Percentiles rank a stretch among this genome's conserved stretches.
Evolutionary conservation across 129 eudicot species (phyloP).

Genomic region (Artemisia tridentata): DNA sequence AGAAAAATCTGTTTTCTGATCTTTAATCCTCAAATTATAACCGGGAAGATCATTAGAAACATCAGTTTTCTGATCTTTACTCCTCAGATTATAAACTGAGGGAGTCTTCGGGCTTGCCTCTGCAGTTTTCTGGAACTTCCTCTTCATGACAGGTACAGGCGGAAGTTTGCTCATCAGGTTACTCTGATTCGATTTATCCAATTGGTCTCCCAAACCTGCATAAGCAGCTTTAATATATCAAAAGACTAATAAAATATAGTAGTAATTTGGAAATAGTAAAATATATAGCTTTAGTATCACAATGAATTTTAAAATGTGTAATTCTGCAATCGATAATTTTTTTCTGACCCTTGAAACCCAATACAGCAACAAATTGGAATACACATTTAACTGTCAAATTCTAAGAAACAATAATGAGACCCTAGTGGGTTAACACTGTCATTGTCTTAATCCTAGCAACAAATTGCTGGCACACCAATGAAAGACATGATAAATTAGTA

Average conservation of each 20-base stretch:
- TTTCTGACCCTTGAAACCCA: not conserved
- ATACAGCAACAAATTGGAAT: too few relatives aligned
- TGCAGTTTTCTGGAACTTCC: conserved; percentile 30
- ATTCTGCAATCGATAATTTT: not conserved
- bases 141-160: conserved; percentile 16
- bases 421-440: not conserved
- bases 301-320: not conserved
- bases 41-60: conserved; percentile 15
- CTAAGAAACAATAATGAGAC: not conserved
- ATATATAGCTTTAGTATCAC: not conserved
- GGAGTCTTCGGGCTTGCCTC: conserved; percentile 4
- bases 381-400: conserved; percentile 8
- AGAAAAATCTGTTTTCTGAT: conserved; percentile 26
- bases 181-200: conserved; percentile 26
- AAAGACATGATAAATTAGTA: not conserved
- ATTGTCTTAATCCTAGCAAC: not conserved
- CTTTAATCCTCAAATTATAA: conserved; percentile 34
- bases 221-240: not conserved
- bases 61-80: conserved; percentile 20
- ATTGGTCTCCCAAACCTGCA: conserved; percentile 25
- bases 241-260: not conserved
- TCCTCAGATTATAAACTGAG: conserved; percentile 31
- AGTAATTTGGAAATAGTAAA: not conserved
- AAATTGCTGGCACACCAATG: not conserved
- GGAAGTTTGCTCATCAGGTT: conserved; percentile 23